Evolutionary conservation across 257 asterid species (phyloP).

Genomic region (Fraxinus americana): DNA sequence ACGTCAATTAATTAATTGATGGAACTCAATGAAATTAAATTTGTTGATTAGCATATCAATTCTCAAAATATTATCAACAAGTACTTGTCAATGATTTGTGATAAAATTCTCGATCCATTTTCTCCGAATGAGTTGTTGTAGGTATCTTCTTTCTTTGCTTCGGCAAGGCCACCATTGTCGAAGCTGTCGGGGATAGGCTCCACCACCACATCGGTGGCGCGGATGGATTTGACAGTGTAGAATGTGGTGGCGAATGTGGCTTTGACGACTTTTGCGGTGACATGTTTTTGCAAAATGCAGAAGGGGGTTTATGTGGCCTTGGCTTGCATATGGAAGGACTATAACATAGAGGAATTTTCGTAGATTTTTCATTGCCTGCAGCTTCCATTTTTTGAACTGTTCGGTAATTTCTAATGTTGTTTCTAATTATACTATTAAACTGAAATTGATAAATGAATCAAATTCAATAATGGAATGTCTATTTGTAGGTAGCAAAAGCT

Average conservation of each 20-base stretch:
- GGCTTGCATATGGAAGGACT: conserved; percentile 66
- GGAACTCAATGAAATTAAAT: too few relatives aligned
- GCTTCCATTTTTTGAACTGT: conserved; percentile 27
- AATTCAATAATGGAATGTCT: background rate
- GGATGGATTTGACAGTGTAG: conserved; percentile 45
- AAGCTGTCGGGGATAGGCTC: conserved; percentile 67
- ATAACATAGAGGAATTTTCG: conserved; percentile 38
- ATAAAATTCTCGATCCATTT: conserved; percentile 48
- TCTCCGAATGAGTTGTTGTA: conserved; percentile 42
- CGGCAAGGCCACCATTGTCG: conserved; percentile 38
- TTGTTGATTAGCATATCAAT: too few relatives aligned
- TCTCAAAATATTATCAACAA: too few relatives aligned
- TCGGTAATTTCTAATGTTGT: background rate
- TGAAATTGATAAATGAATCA: background rate
- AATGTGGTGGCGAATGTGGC: conserved; percentile 64
- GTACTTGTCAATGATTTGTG: conserved; percentile 37
- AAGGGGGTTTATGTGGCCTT: conserved; percentile 82
- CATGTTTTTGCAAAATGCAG: conserved; percentile 70
- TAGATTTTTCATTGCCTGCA: background rate
- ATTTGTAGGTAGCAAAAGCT: conserved; percentile 5
- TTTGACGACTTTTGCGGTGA: conserved; percentile 55
- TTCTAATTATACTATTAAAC: too few relatives aligned
- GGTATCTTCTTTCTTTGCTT: conserved; percentile 25
- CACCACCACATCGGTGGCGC: conserved; percentile 33
- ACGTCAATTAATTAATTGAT: too few relatives aligned